Base-by-base conservation (phyloP, 805 yeast species). In the Metschnikowia proteae region DNA sequence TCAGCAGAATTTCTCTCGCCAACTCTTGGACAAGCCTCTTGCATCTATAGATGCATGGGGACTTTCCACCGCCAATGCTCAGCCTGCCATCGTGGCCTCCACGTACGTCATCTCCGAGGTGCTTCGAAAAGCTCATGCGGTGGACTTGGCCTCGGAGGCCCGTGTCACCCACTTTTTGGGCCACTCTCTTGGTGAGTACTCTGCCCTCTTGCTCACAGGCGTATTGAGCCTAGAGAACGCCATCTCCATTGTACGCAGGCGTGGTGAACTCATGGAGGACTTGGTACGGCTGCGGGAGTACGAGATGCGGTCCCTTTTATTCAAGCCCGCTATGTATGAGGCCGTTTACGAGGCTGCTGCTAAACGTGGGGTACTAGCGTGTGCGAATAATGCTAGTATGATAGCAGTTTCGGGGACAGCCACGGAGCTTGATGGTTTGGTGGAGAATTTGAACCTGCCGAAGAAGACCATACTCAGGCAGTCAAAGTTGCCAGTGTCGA, bases 21-120 rank as follows among this genome's bases (percentile, higher is more conserved):
- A 45, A 35, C 59, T 57, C 17, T 37, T 54, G 25, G 52, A 43
- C 23, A 34, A 17, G 9, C 48, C 56, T 7, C 45, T 49, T 10
- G 22, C 36, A 8, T n/a, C n/a, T 28, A 40, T 52, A 26, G 58
- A 54, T 26, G 9, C 47, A 5, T 56, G 59, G 59, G 46, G 50
- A 41, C 45, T 47, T n/a, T 45, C 53, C 35, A 56, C 61, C 13
- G 48, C 59, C 38, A 66, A 74, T 55, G 82, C 82, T 23, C 84
- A 80, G 65, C 83, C 83, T 3, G 75, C 82, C 25, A 73, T 79
- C 8, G 61, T 79, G 29, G 65, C 75, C 2, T 61, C 79, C 3
- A 68, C 79, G 3, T 52, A 45, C 40, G 48, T 51, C 29, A 17
- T 50, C 9, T 26, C 37, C 10, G 38, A 49, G 28, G 37, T 57